phyloP scores from a whole-genome alignment of 805 yeast species.

The Metschnikowia borealis region DNA sequence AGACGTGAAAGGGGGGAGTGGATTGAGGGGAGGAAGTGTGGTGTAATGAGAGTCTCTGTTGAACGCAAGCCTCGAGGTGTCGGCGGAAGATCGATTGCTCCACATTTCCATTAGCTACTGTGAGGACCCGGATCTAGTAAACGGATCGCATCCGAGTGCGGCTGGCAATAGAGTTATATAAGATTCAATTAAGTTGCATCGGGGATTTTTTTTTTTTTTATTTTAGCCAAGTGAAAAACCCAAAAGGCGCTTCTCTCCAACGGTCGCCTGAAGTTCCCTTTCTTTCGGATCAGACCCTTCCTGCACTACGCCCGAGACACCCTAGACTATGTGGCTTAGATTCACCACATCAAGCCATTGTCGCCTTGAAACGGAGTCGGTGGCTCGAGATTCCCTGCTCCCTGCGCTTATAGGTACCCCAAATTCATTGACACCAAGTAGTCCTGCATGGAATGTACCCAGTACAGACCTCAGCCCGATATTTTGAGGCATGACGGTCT shows the following conservation, averaged over 20 bases:
- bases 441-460: not conserved
- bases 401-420: slow-evolving; percentile 4
- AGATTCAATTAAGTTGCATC: not conserved
- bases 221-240: not conserved
- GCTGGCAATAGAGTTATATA: slow-evolving; percentile 2
- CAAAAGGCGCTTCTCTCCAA: not conserved
- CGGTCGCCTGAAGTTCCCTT: slow-evolving; percentile 1
- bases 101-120: not conserved
- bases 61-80: not conserved
- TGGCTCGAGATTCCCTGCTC: not conserved
- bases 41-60: not conserved
- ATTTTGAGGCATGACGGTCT: not conserved
- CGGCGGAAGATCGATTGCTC: not conserved
- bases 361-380: not conserved
- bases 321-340: not conserved
- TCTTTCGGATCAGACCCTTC: not conserved
- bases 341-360: not conserved
- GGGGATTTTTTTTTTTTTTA: not conserved
- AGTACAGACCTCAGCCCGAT: not conserved
- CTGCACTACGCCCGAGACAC: not conserved
- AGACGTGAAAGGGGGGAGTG: not conserved
- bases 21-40: not conserved
- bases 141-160: not conserved
- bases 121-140: not conserved
- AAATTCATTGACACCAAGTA: not conserved